Base-by-base conservation (phyloP, 176 grass and related monocot genomes). In the Olyra latifolia region DNA sequence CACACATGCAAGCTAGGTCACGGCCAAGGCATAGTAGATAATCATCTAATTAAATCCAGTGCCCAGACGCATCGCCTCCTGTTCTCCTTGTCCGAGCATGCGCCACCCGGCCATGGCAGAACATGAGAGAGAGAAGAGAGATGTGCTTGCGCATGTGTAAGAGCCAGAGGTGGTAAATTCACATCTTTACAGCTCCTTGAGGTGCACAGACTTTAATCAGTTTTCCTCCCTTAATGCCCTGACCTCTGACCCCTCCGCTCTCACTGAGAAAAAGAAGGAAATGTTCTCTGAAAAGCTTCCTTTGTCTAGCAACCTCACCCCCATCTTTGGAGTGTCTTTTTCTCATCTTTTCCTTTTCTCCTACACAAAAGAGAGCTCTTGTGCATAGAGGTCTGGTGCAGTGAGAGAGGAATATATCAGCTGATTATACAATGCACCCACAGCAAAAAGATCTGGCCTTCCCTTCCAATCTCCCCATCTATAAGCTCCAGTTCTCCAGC, bases 231-330 rank as follows among this genome's bases (percentile, higher is more conserved):
- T 87, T 82, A 93, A 79, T 88, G 91, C 82, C 88, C 91, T 90
- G 82, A 90, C 72, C 75, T 48, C 70, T 79, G 78, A 72, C 87
- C 77, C 57, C 68, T 22, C 25, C 29, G 2, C 4, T 20, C 61
- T 62, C 84, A 23, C 45, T 69, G 82, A 62, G 66, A 68, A 78
- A 93, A 79, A 76, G 71, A 83, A 72, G 82, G 50, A 90, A 88
- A 80, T 91, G 88, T 94, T 91, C 82, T 83, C 91, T 94, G 91
- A 88, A 94, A 94, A 94, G 91, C 85, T 81, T 88, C 88, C 82
- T 88, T 94, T 94, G 90, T 92, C 90, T 83, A 86, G 83, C 86
- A 70, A 76, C 69, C 81, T 89, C 58, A 29, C 28, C 90, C 62
- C 78, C 83, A 85, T 89, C 83, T 92, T 92, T 92, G 86, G 90